Percentiles rank a stretch among this genome's conserved stretches.
phyloP scores from a whole-genome alignment of 2,329 filamentous ascomycete genomes.

The Penicillium sp. region DNA sequence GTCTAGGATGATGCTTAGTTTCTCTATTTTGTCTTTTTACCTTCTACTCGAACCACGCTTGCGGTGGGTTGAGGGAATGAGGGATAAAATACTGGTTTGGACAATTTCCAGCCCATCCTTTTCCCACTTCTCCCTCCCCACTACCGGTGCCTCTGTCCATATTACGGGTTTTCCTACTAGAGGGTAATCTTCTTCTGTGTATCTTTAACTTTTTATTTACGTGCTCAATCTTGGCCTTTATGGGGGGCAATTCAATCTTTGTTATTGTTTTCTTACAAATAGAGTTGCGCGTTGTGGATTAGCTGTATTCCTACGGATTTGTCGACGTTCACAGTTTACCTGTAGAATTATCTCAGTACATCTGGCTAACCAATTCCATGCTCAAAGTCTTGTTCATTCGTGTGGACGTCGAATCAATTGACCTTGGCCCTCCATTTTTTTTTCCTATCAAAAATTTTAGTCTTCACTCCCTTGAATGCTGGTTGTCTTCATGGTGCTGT shows the following conservation, averaged over 20 bases:
- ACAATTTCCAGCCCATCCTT: neutral
- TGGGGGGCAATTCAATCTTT: constrained; percentile 31
- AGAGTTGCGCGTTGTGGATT: neutral
- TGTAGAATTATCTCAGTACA: constrained; percentile 14
- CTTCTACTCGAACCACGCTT: constrained; percentile 10
- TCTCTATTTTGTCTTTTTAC: constrained; percentile 3
- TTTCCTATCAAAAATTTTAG: too few species aligned
- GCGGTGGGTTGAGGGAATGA: neutral
- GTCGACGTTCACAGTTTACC: constrained; percentile 1
- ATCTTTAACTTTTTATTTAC: constrained; percentile 40
- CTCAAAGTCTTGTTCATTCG: neutral
- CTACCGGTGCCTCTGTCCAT: constrained; percentile 29
- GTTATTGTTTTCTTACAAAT: constrained; percentile 28
- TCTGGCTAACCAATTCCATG: constrained; percentile 16
- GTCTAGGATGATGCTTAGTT: constrained; percentile 17
- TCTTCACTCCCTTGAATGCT: neutral
- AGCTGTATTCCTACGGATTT: neutral
- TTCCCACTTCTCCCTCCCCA: constrained; percentile 12
- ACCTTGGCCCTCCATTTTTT: neutral
- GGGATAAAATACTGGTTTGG: neutral
- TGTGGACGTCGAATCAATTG: neutral
- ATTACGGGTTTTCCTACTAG: constrained; percentile 35
- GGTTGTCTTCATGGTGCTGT: neutral
- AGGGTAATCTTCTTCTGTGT: constrained; percentile 40
- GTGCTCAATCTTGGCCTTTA: constrained; percentile 31